Percentiles rank a stretch among this genome's conserved stretches.
phyloP scores from a whole-genome alignment of 2,329 filamentous ascomycete species.

The Paecilomyces sp. region DNA sequence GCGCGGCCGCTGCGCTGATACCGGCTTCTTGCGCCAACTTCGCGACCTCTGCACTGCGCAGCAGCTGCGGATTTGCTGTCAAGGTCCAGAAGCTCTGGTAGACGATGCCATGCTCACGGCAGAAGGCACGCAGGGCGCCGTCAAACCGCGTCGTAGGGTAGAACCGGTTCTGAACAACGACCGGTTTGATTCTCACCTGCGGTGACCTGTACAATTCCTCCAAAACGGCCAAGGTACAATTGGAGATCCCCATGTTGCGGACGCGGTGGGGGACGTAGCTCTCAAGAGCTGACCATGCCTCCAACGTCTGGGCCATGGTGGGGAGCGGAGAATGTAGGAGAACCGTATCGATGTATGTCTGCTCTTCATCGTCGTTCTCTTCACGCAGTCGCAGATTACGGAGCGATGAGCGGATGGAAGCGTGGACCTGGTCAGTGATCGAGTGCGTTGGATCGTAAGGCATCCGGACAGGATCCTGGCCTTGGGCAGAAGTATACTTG shows the following conservation, averaged over 20 bases:
- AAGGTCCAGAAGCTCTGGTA: constrained; percentile 59
- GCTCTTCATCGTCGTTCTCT: constrained; percentile 27
- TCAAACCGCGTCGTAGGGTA: constrained; percentile 55
- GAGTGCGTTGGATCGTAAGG: constrained; percentile 56
- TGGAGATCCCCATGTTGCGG: constrained; percentile 67
- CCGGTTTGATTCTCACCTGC: constrained; percentile 43
- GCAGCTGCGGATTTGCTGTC: constrained; percentile 49
- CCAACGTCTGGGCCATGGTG: constrained; percentile 46
- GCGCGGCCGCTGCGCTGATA: constrained; percentile 41
- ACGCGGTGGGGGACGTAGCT: constrained; percentile 59
- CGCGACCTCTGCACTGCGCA: constrained; percentile 42
- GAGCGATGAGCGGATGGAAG: constrained; percentile 62
- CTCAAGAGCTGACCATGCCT: constrained; percentile 61
- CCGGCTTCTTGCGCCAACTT: constrained; percentile 39
- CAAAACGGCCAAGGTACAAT: constrained; percentile 56
- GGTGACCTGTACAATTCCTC: constrained; percentile 40
- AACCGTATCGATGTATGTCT: constrained; percentile 51
- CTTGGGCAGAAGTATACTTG: constrained; percentile 64
- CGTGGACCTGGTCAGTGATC: constrained; percentile 57
- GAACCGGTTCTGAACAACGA: constrained; percentile 72
- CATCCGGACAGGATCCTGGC: constrained; percentile 54
- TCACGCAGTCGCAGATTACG: constrained; percentile 45
- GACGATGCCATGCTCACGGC: constrained; percentile 43
- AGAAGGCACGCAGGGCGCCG: constrained; percentile 50
- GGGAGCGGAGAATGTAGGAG: constrained; percentile 53